Conservation (phyloP, 2,329 filamentous ascomycete species). For the Monosporascus sp. region DNA sequence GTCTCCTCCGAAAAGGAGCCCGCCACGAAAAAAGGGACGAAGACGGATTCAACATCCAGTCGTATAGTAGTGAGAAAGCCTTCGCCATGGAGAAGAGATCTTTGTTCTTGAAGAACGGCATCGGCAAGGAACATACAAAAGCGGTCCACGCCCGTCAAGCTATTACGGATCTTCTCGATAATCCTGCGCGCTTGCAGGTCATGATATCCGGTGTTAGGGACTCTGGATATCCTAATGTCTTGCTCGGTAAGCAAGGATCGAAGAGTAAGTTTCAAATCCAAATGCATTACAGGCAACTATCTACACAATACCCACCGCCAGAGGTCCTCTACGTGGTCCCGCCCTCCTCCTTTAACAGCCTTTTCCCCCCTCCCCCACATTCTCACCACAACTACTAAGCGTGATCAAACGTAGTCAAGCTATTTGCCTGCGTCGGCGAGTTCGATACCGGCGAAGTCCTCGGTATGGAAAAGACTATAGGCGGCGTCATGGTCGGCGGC, state of each 20-base stretch:
- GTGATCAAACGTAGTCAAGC: background rate
- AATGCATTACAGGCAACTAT: too few species aligned
- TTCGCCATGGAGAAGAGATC: constrained; percentile 7
- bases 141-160: constrained; percentile 3
- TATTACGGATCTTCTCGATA: constrained; percentile 7
- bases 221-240: background rate
- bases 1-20: constrained; percentile 8
- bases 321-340: too few species aligned
- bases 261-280: background rate
- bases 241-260: background rate
- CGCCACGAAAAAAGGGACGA: background rate
- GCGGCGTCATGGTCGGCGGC: constrained; percentile 10
- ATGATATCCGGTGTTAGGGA: background rate
- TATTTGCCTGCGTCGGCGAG: background rate
- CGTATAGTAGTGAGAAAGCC: constrained; percentile 5
- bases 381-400: background rate
- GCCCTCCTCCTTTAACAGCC: too few species aligned
- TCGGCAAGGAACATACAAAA: constrained; percentile 6
- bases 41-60: constrained; percentile 5
- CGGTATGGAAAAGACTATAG: constrained; percentile 16
- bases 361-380: too few species aligned
- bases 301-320: too few species aligned
- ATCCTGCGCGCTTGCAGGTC: constrained; percentile 1
- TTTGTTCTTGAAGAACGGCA: constrained; percentile 3
- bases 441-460: constrained; percentile 13